Evolutionary conservation across 108 stramenopile genomes (phyloP).

Genomic region (Discostella pseudostelligera): DNA sequence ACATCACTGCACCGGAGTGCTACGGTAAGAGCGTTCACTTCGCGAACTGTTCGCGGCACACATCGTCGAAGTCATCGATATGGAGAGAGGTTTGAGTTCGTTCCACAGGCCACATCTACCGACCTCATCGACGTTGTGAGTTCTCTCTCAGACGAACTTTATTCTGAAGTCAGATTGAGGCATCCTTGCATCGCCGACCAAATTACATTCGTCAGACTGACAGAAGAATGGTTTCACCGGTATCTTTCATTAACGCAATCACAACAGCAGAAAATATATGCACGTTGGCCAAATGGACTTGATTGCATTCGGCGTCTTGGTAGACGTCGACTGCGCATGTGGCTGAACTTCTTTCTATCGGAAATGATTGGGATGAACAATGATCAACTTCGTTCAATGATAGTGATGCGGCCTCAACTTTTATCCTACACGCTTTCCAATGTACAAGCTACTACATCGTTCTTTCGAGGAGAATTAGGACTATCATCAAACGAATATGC

Average conservation of each 20-base stretch:
- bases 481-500: slow-evolving; percentile 14
- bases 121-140: not conserved
- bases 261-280: slow-evolving; percentile 6
- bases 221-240: slow-evolving; percentile 35
- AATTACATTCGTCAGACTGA: slow-evolving; percentile 16
- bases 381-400: slow-evolving; percentile 21
- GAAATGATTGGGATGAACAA: slow-evolving; percentile 6
- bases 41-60: not conserved
- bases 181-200: slow-evolving; percentile 24
- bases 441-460: slow-evolving; percentile 18
- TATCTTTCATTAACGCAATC: slow-evolving; percentile 22
- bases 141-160: not conserved
- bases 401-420: slow-evolving; percentile 22
- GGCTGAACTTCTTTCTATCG: slow-evolving; percentile 33
- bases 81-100: not conserved
- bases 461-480: slow-evolving; percentile 33
- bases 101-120: not conserved
- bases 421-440: slow-evolving; percentile 33
- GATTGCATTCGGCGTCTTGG: slow-evolving; percentile 21
- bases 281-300: slow-evolving; percentile 14
- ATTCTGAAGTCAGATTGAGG: not conserved
- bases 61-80: not conserved
- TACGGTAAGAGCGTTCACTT: not conserved
- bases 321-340: slow-evolving; percentile 23
- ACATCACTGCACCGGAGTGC: not conserved